Evolutionary conservation across 257 asterid genomes (phyloP).

Genomic region (Fraxinus americana): DNA sequence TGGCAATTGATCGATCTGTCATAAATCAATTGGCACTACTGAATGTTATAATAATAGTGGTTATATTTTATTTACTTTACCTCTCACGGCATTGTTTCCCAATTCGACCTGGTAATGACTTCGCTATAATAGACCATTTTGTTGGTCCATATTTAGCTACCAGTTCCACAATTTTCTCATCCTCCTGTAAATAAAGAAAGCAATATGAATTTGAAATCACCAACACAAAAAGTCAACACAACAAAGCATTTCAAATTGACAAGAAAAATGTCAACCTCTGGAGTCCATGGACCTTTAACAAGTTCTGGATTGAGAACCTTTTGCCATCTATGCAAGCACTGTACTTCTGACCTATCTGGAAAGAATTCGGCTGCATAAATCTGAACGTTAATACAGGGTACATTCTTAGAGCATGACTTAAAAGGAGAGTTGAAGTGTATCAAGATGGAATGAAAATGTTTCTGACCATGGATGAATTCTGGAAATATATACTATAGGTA

Average conservation of each 20-base stretch:
- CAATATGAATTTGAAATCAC: slow-evolving; percentile 23
- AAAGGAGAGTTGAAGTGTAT: neutral
- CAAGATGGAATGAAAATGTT: slow-evolving; percentile 21
- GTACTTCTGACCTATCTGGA: slow-evolving; percentile 99
- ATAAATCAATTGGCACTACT: slow-evolving; percentile 18
- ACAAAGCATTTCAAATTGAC: slow-evolving; percentile 29
- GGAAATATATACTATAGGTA: slow-evolving; percentile 3
- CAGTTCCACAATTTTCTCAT: slow-evolving; percentile 77
- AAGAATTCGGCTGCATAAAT: slow-evolving; percentile 81
- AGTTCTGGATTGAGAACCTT: slow-evolving; percentile 98
- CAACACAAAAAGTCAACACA: slow-evolving; percentile 3
- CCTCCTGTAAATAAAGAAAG: slow-evolving; percentile 65
- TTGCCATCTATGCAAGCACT: slow-evolving; percentile 99
- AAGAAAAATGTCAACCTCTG: slow-evolving; percentile 53
- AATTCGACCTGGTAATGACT: slow-evolving; percentile 93
- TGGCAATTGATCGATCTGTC: slow-evolving; percentile 1
- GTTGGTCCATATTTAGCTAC: slow-evolving; percentile 93
- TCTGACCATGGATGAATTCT: slow-evolving; percentile 5
- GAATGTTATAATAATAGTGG: slow-evolving; percentile 8
- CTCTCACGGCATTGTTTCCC: slow-evolving; percentile 99
- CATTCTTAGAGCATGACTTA: slow-evolving; percentile 14
- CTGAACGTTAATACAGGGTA: slow-evolving; percentile 27
- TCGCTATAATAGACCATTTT: slow-evolving; percentile 97
- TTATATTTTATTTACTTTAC: slow-evolving; percentile 40
- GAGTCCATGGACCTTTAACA: slow-evolving; percentile 99